A percentile compares a stretch with the other conserved stretches of the same genome.
Conservation (phyloP, 2,329 filamentous ascomycete species). For the Ilyonectria mors-panacis region DNA sequence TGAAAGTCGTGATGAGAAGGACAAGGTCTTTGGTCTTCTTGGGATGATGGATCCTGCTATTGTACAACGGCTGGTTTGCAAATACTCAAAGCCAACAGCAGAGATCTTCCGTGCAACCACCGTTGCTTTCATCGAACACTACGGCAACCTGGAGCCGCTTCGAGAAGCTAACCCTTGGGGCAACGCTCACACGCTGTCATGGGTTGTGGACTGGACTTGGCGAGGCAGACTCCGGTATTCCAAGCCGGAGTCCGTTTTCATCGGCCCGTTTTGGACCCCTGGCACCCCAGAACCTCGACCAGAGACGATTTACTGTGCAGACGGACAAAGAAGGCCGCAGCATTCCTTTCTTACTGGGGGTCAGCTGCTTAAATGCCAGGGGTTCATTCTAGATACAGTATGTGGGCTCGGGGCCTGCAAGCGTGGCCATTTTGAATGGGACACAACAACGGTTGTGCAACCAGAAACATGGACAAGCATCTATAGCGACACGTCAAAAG, state of each 20-base stretch:
- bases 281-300: conserved; percentile 23
- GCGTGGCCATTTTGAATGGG: conserved; percentile 28
- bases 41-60: conserved; percentile 34
- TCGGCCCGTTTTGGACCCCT: conserved; percentile 26
- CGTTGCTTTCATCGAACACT: conserved; percentile 27
- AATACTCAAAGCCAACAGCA: conserved; percentile 26
- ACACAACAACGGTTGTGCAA: conserved; percentile 20
- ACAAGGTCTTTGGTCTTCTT: conserved; percentile 32
- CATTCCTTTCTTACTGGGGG: conserved; percentile 7
- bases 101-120: conserved; percentile 24
- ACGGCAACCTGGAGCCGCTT: conserved; percentile 29
- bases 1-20: conserved; percentile 26
- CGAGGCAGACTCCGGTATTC: conserved; percentile 26
- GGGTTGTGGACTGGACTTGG: conserved; percentile 34
- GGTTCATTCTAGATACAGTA: conserved; percentile 22
- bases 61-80: conserved; percentile 19
- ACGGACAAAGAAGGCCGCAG: background rate
- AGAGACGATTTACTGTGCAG: conserved; percentile 26
- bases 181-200: conserved; percentile 18
- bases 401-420: conserved; percentile 27
- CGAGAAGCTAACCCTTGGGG: conserved; percentile 34
- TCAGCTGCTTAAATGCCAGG: conserved; percentile 20
- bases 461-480: conserved; percentile 17
- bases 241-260: conserved; percentile 26
- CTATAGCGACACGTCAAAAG: conserved; percentile 16